Conservation (phyloP, 768 basidiomycete species). For the Lanmaoa pseudosensibilis region DNA sequence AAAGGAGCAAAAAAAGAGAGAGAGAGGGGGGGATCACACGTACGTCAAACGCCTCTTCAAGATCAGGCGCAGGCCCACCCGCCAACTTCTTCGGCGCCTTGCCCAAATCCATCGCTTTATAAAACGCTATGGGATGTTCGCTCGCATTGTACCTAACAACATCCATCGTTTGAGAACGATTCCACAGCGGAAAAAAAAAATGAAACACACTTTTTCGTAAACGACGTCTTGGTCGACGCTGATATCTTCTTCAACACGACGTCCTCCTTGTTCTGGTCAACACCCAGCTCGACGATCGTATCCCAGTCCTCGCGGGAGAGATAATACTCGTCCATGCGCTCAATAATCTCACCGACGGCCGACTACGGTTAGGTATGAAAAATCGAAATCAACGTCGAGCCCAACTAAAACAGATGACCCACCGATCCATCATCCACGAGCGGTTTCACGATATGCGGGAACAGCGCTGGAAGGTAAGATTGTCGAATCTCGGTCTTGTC, state of each 20-base stretch:
- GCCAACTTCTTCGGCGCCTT: slow-evolving; percentile 80
- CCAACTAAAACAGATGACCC: slow-evolving; percentile 36
- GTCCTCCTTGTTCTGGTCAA: slow-evolving; percentile 77
- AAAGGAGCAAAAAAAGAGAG: not conserved
- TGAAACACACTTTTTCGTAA: slow-evolving; percentile 75
- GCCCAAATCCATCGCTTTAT: slow-evolving; percentile 81
- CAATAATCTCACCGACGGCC: slow-evolving; percentile 79
- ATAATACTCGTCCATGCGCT: slow-evolving; percentile 91
- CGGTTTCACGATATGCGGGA: slow-evolving; percentile 76
- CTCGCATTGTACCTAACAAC: slow-evolving; percentile 75
- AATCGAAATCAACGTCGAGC: not conserved
- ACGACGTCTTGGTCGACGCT: slow-evolving; percentile 73
- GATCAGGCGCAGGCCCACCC: slow-evolving; percentile 75
- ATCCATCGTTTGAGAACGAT: too few relatives aligned
- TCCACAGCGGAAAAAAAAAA: not conserved
- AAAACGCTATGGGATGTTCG: slow-evolving; percentile 94
- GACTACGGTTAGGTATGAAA: slow-evolving; percentile 17
- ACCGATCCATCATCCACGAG: slow-evolving; percentile 74
- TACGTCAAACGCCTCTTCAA: slow-evolving; percentile 90
- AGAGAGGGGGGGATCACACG: slow-evolving; percentile 21
- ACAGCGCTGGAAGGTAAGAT: slow-evolving; percentile 88
- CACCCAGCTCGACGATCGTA: slow-evolving; percentile 87
- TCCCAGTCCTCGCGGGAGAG: slow-evolving; percentile 97
- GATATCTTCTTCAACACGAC: slow-evolving; percentile 81
- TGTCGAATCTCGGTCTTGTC: slow-evolving; percentile 88